phyloP scores from a whole-genome alignment of 2,329 filamentous ascomycete species.

The Diplodia intermedia region DNA sequence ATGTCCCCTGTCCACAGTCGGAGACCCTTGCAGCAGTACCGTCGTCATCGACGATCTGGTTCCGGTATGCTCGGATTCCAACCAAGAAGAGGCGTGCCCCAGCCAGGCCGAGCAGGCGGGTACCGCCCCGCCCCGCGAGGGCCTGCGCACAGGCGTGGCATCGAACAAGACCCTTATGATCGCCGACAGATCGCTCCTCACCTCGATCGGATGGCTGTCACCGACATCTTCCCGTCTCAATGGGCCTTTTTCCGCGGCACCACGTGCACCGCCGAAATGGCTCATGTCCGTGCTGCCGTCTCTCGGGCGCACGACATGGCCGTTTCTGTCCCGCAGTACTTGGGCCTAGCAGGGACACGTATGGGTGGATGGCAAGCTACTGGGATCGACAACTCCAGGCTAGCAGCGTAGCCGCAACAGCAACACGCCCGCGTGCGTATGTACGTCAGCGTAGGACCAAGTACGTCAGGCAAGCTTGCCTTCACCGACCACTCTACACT shows the following conservation, averaged over 20 bases:
- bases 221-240: conserved; percentile 1
- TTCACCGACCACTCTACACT: background rate
- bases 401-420: background rate
- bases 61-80: conserved; percentile 1
- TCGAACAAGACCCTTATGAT: conserved; percentile 26
- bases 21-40: conserved; percentile 1
- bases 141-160: conserved; percentile 20
- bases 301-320: conserved; percentile 1
- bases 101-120: background rate
- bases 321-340: conserved; percentile 16
- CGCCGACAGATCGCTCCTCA: conserved; percentile 19
- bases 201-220: conserved; percentile 6
- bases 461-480: background rate
- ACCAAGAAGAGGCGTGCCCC: background rate
- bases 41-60: conserved; percentile 24
- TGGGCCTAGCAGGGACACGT: background rate
- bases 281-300: conserved; percentile 15
- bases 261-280: conserved; percentile 19
- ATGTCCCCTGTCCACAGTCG: background rate
- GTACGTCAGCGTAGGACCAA: conserved; percentile 11
- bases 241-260: conserved; percentile 8
- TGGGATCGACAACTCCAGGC: background rate
- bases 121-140: conserved; percentile 11
- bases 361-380: background rate
- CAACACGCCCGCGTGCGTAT: conserved; percentile 1